Evolutionary conservation across 192 early-diverging fungal species (phyloP).

Genomic region (Globomyces pollinis-pini): DNA sequence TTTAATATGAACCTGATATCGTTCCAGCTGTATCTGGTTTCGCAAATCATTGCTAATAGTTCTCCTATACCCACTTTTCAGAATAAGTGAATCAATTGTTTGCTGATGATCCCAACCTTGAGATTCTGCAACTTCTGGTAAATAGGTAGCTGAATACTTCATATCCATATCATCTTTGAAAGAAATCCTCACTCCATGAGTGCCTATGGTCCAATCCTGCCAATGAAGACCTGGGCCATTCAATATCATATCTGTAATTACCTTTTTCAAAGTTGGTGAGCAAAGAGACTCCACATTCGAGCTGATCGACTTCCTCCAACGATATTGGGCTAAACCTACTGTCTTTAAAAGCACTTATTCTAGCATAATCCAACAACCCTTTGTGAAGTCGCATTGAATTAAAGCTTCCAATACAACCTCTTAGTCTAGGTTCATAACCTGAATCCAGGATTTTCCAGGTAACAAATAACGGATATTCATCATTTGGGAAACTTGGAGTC

Average conservation of each 20-base stretch:
- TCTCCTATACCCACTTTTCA: slow-evolving; percentile 73
- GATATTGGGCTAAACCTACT: slow-evolving; percentile 75
- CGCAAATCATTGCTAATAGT: slow-evolving; percentile 53
- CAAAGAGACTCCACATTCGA: slow-evolving; percentile 77
- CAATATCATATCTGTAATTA: too few species aligned
- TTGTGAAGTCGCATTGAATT: slow-evolving; percentile 53
- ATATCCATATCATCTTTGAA: slow-evolving; percentile 47
- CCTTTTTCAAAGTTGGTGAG: slow-evolving; percentile 88
- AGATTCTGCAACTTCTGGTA: slow-evolving; percentile 83
- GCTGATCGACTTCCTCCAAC: slow-evolving; percentile 49
- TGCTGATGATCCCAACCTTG: slow-evolving; percentile 84
- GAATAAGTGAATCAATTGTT: slow-evolving; percentile 75
- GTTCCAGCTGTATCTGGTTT: slow-evolving; percentile 59
- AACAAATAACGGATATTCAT: slow-evolving; percentile 70
- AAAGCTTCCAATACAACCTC: slow-evolving; percentile 95
- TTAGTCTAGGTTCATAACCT: slow-evolving; percentile 43
- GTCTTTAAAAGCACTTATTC: slow-evolving; percentile 67
- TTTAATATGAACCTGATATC: slow-evolving; percentile 89
- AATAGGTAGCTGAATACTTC: slow-evolving; percentile 67
- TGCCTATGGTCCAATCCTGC: slow-evolving; percentile 80
- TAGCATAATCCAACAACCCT: slow-evolving; percentile 41
- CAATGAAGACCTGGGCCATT: slow-evolving; percentile 52
- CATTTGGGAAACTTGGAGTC: slow-evolving; percentile 48
- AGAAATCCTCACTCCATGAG: slow-evolving; percentile 92
- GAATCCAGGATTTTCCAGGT: slow-evolving; percentile 61